phyloP scores from a whole-genome alignment of 805 yeast species.

The Metschnikowia kunwiensis region DNA sequence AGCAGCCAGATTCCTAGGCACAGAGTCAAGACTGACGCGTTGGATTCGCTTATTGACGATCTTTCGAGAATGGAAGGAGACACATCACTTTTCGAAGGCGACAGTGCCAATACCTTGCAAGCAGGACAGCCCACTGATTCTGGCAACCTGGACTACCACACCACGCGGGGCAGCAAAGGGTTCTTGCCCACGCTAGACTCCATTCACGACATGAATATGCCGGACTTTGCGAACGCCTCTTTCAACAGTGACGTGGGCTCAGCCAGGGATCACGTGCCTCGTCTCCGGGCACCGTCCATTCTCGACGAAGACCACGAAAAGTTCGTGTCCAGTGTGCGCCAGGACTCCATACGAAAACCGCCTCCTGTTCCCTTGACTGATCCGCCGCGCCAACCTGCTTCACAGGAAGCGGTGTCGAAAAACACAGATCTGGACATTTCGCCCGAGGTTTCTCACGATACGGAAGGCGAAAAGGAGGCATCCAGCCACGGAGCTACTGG shows the following conservation, averaged over 20 bases:
- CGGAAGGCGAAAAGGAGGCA: too few species aligned
- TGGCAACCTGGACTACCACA: constrained; percentile 7
- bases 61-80: constrained; percentile 24
- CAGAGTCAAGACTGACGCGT: constrained; percentile 25
- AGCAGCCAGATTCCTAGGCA: constrained; percentile 8
- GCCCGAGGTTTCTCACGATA: too few species aligned
- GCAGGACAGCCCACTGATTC: neutral
- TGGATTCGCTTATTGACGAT: constrained; percentile 39
- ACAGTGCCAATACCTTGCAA: neutral
- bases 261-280: too few species aligned
- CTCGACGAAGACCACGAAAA: constrained; percentile 8
- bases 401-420: too few species aligned
- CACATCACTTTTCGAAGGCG: constrained; percentile 1
- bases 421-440: too few species aligned
- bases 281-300: too few species aligned
- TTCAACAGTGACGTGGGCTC: constrained; percentile 3
- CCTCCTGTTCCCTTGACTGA: constrained; percentile 22
- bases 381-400: too few species aligned
- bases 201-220: constrained; percentile 24
- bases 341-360: constrained; percentile 35
- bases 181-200: constrained; percentile 24
- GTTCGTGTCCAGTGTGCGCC: constrained; percentile 12
- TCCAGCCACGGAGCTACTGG: too few species aligned
- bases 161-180: constrained; percentile 3
- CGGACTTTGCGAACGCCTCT: constrained; percentile 27